phyloP scores from a whole-genome alignment of 305 asterid species.

The Withania somnifera region DNA sequence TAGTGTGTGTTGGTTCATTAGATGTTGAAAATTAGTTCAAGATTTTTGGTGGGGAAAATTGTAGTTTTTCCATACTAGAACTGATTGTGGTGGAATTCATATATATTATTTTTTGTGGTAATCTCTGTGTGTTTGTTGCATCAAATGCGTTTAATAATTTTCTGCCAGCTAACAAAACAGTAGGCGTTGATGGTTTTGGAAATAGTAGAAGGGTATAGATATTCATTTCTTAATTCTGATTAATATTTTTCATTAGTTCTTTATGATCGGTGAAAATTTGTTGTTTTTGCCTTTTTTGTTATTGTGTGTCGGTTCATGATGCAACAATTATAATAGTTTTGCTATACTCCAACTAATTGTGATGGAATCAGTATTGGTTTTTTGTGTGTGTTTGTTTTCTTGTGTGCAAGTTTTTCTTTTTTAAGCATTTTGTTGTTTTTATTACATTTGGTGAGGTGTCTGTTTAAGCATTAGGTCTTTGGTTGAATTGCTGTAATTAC shows the following conservation, averaged over 20 bases:
- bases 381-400: background rate
- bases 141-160: conserved; percentile 46
- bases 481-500: background rate
- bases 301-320: background rate
- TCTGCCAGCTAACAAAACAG: conserved; percentile 29
- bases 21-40: too few species aligned
- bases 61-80: too few species aligned
- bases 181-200: conserved; percentile 44
- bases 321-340: background rate
- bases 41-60: too few species aligned
- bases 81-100: background rate
- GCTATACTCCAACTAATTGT: too few species aligned
- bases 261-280: background rate
- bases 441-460: background rate
- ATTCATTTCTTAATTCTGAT: background rate
- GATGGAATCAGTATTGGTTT: background rate
- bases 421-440: background rate
- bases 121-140: background rate
- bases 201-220: conserved; percentile 60
- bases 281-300: background rate
- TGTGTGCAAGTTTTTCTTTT: background rate
- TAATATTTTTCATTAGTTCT: background rate
- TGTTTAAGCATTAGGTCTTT: background rate
- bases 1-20: too few species aligned
- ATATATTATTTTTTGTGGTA: background rate